phyloP scores from a whole-genome alignment of 192 early-diverging fungal genomes.

The Phlyctochytrium bullatum region DNA sequence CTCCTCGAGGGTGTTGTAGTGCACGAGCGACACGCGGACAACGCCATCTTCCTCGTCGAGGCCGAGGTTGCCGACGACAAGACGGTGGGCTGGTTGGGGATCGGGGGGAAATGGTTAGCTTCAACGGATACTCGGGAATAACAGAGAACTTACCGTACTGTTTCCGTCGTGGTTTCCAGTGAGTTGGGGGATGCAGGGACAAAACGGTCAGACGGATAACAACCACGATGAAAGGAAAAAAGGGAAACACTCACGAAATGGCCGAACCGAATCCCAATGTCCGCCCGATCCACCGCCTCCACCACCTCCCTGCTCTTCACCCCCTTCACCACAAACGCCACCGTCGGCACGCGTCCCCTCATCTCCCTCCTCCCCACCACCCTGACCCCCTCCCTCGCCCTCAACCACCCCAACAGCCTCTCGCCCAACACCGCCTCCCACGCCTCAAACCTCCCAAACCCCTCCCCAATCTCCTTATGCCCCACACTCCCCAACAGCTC shows the following conservation, averaged over 20 bases:
- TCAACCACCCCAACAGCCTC: constrained; percentile 7
- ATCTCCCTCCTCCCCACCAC: background rate
- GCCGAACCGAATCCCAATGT: constrained; percentile 12
- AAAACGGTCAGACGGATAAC: too few species aligned
- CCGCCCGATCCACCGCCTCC: constrained; percentile 4
- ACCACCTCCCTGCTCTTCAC: constrained; percentile 20
- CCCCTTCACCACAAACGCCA: background rate
- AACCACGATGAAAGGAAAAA: too few species aligned
- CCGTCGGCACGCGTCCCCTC: background rate
- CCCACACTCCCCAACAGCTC: background rate
- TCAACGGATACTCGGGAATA: too few species aligned
- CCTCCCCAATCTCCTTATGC: background rate
- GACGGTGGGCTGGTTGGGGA: constrained; percentile 15
- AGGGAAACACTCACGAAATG: constrained; percentile 7
- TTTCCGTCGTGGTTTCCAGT: too few species aligned
- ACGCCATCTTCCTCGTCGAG: constrained; percentile 26
- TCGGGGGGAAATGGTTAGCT: too few species aligned
- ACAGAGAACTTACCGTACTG: too few species aligned
- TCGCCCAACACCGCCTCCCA: background rate
- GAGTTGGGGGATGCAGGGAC: too few species aligned
- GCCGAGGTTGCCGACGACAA: constrained; percentile 9
- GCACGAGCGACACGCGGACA: constrained; percentile 26
- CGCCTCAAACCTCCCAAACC: background rate
- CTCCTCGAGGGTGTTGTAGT: constrained; percentile 37
- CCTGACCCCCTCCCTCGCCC: background rate